Evolutionary conservation across 2,329 filamentous ascomycete genomes (phyloP).

Genomic region (Talaromyces islandicus): DNA sequence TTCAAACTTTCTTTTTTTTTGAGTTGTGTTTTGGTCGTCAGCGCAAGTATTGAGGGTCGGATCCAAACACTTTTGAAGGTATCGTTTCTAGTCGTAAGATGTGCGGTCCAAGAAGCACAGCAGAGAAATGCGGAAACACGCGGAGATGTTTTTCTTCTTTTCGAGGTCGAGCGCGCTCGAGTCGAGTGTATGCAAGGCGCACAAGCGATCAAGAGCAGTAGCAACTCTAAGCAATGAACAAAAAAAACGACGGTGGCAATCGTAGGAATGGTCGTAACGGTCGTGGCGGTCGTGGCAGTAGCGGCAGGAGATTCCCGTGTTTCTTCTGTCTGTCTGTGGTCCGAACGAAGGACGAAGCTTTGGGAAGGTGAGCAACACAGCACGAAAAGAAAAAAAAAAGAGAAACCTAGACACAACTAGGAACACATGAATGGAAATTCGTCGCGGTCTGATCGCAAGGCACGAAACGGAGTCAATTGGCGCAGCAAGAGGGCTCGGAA

Average conservation of each 20-base stretch:
- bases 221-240: conserved; percentile 5
- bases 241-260: conserved; percentile 11
- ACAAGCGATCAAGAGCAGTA: background rate
- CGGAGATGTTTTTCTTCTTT: background rate
- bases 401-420: background rate
- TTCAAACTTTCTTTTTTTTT: conserved; percentile 15
- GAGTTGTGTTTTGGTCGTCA: conserved; percentile 7
- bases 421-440: background rate
- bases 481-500: background rate
- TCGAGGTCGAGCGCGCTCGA: conserved; percentile 2
- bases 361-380: conserved; percentile 1
- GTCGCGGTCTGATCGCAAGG: background rate
- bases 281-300: conserved; percentile 24
- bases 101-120: background rate
- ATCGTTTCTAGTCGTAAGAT: conserved; percentile 2
- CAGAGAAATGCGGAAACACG: background rate
- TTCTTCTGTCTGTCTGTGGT: background rate
- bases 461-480: background rate
- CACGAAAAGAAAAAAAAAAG: background rate
- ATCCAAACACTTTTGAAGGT: background rate
- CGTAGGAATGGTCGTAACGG: conserved; percentile 20
- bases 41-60: background rate
- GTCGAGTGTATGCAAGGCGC: background rate
- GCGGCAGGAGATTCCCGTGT: background rate
- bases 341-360: background rate